Conservation (phyloP, 2,329 filamentous ascomycete genomes). For the Fusarium heterosporum region DNA sequence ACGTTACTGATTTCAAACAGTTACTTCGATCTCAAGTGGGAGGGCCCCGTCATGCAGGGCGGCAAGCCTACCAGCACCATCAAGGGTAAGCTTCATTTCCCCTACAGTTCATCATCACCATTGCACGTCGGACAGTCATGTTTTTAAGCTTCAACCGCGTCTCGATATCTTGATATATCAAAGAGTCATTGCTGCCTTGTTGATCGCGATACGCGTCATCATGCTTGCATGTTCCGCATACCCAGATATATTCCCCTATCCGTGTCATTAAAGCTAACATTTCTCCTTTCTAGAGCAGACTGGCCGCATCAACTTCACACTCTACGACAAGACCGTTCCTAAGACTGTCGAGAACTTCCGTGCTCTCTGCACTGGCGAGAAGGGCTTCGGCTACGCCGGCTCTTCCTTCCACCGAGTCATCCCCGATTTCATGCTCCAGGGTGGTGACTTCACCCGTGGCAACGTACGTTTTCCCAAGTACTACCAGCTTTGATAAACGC, state of each 20-base stretch:
- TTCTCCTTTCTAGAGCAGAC: conserved; percentile 67
- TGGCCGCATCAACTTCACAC: conserved; percentile 88
- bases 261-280: conserved; percentile 35
- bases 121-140: conserved; percentile 1
- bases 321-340: conserved; percentile 87
- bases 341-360: conserved; percentile 90
- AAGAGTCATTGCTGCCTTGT: not conserved
- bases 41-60: conserved; percentile 76
- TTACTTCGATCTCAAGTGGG: conserved; percentile 80
- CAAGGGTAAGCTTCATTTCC: conserved; percentile 65
- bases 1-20: conserved; percentile 52
- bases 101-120: conserved; percentile 14
- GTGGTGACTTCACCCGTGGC: conserved; percentile 92
- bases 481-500: conserved; percentile 3
- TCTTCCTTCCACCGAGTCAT: conserved; percentile 95
- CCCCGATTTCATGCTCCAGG: conserved; percentile 94
- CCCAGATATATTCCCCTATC: not conserved
- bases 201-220: conserved; percentile 18
- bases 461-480: conserved; percentile 72
- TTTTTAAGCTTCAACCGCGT: not conserved
- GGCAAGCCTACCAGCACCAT: conserved; percentile 65
- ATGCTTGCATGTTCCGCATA: conserved; percentile 19
- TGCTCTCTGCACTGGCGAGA: conserved; percentile 82
- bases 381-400: conserved; percentile 84
- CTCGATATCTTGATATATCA: not conserved